These are phyloP conservation scores for Tephrocybe sp. DNA, from an alignment of 768 basidiomycete species.

Conservation along the genomic window DNA sequence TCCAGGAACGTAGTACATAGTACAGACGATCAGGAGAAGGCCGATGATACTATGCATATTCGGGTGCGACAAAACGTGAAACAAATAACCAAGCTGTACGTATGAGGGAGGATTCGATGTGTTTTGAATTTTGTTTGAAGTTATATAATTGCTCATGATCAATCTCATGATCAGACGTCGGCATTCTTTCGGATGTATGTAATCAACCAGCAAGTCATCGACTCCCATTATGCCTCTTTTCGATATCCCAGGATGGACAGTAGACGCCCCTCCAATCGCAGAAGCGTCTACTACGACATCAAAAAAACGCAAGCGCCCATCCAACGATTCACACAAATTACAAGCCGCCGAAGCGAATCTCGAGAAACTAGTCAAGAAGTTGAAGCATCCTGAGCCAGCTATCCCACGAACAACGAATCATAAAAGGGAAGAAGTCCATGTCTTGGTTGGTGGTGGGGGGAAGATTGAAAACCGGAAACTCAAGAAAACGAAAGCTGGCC, in stretches of 20 bases:
- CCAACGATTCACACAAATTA: constrained; percentile 34
- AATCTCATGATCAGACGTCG: too few species aligned
- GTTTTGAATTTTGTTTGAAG: too few species aligned
- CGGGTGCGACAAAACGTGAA: too few species aligned
- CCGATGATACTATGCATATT: too few species aligned
- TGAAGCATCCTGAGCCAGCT: constrained; percentile 29
- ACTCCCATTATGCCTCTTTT: constrained; percentile 47
- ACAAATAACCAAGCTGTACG: too few species aligned
- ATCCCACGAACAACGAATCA: not conserved
- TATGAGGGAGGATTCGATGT: too few species aligned
- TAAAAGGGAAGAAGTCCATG: constrained; percentile 15
- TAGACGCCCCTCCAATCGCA: constrained; percentile 42
- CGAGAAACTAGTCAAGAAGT: constrained; percentile 58
- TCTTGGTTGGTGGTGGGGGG: not conserved
- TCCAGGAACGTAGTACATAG: too few species aligned
- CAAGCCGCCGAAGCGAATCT: constrained; percentile 49
- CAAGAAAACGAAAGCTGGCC: constrained; percentile 8
- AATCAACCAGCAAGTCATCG: not conserved
- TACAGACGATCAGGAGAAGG: too few species aligned
- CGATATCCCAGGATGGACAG: constrained; percentile 70
- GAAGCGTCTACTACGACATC: constrained; percentile 31
- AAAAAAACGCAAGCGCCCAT: constrained; percentile 56
- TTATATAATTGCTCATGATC: too few species aligned
- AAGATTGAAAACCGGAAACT: not conserved
- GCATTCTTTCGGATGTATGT: too few species aligned